A percentile compares a stretch with the other conserved stretches of the same genome.
phyloP scores from a whole-genome alignment of 2,329 filamentous ascomycete species.

The Simplicillium sp. region DNA sequence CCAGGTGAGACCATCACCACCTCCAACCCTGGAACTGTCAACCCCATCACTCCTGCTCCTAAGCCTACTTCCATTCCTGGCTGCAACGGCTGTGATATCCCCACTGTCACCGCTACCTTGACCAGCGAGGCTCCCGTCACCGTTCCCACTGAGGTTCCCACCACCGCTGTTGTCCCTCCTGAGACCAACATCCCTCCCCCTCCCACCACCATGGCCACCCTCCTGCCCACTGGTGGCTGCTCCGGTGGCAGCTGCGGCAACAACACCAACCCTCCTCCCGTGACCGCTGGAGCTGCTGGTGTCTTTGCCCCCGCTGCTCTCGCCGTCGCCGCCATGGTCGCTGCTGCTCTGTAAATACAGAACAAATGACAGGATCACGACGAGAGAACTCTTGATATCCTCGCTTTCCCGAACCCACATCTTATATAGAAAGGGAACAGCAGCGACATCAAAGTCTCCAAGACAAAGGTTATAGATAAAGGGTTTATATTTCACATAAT shows the following conservation, averaged over 20 bases:
- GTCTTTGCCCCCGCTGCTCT: conserved; percentile 9
- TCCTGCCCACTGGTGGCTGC: conserved; percentile 3
- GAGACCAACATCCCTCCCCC: conserved; percentile 5
- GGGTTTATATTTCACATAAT: too few species aligned
- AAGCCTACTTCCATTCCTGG: conserved; percentile 16
- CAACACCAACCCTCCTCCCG: conserved; percentile 5
- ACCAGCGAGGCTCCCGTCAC: conserved; percentile 4
- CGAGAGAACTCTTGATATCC: background rate
- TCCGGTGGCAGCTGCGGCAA: conserved; percentile 7
- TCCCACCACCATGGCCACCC: conserved; percentile 7
- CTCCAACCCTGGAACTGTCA: conserved; percentile 14
- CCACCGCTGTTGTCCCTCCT: conserved; percentile 4
- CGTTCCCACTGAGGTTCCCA: conserved; percentile 1
- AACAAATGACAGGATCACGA: background rate
- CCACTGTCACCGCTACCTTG: conserved; percentile 6
- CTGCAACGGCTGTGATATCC: conserved; percentile 14
- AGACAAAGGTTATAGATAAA: too few species aligned
- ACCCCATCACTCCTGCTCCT: conserved; percentile 14
- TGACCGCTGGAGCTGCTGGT: conserved; percentile 10
- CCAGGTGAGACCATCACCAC: conserved; percentile 14
- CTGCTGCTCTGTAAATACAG: conserved; percentile 11
- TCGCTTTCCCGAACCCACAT: too few species aligned
- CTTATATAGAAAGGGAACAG: too few species aligned
- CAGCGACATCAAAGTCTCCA: too few species aligned
- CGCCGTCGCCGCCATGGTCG: conserved; percentile 11